phyloP scores from a whole-genome alignment of 345 rosid species.

The Ricinus communis region DNA sequence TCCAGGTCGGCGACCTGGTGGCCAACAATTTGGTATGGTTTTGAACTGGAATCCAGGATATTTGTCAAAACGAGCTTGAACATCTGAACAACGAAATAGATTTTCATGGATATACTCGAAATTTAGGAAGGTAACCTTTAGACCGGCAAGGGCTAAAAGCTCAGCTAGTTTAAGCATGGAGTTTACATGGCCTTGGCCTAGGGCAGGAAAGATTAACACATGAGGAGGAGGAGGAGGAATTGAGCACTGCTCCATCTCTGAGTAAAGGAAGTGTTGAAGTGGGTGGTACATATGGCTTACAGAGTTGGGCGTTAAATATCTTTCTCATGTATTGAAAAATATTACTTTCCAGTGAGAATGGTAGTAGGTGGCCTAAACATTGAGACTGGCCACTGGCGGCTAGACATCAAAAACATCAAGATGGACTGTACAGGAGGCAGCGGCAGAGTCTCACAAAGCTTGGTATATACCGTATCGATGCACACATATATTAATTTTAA shows the following conservation, averaged over 20 bases:
- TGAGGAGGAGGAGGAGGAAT: conserved; percentile 23
- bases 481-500: too few relatives aligned
- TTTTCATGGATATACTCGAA: conserved; percentile 35
- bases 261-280: too few relatives aligned
- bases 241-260: conserved; percentile 9
- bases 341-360: too few relatives aligned
- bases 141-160: conserved; percentile 42
- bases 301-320: too few relatives aligned
- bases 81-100: conserved; percentile 21
- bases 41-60: conserved; percentile 37
- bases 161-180: conserved; percentile 66
- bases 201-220: conserved; percentile 57
- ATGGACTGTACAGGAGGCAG: too few relatives aligned
- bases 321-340: too few relatives aligned
- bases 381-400: too few relatives aligned
- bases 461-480: too few relatives aligned
- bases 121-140: conserved; percentile 59
- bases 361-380: too few relatives aligned
- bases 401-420: too few relatives aligned
- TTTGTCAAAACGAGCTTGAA: conserved; percentile 36
- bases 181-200: conserved; percentile 65
- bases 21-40: conserved; percentile 38
- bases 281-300: too few relatives aligned
- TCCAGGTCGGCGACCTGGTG: conserved; percentile 25
- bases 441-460: too few relatives aligned